Evolutionary conservation across 2,329 filamentous ascomycete species (phyloP), one percentile per base, ranked within the genome.

Genomic region (Thelonectria rubi): DNA sequence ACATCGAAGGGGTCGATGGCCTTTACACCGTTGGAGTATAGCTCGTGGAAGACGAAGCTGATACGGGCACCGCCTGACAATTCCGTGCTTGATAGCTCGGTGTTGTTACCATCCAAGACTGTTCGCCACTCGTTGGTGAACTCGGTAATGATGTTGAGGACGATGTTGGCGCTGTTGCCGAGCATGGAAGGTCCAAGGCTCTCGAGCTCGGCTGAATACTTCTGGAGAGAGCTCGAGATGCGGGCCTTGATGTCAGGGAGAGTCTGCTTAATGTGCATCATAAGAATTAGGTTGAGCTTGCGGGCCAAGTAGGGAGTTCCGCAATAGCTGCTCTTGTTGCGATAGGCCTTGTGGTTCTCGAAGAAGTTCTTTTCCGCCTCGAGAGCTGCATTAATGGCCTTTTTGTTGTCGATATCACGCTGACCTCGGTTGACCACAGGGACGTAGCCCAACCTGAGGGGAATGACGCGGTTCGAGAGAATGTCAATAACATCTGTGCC

Each of bases 191-290:
- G 94, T 20, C 96, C 95, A 12, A 99, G 85, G 64, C 89, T 88
- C 58, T 87, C 82, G 20, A 99, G 85, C 78, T 99, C 95, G 43
- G 88, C 80, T 4, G 87, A 84, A 79, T 99, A 99, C 77, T 99
- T 99, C 75, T 94, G 90, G 62, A 99, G 83, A 14, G 94, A 97
- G 69, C 92, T 91, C n/a, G 91, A 87, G 71, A 99, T 99, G 66
- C 96, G 91, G 14, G 92, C 93, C 82, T 99, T 99, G 84, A 99
- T 99, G 75, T 99, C 95, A 42, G 95, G 95, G 14, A 99, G 86
- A 1, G 95, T 99, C 82, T 99, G 94, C 81, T 99, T 99, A 84
- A 99, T 99, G 83, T 99, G 95, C 95, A 99, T 99, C 94, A 99
- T 98, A 70, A 99, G 86, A 75, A 99, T 98, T 73, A 99, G 84